Evolutionary conservation across 768 basidiomycete genomes (phyloP).

Genomic region (Pulveroboletus sp.): DNA sequence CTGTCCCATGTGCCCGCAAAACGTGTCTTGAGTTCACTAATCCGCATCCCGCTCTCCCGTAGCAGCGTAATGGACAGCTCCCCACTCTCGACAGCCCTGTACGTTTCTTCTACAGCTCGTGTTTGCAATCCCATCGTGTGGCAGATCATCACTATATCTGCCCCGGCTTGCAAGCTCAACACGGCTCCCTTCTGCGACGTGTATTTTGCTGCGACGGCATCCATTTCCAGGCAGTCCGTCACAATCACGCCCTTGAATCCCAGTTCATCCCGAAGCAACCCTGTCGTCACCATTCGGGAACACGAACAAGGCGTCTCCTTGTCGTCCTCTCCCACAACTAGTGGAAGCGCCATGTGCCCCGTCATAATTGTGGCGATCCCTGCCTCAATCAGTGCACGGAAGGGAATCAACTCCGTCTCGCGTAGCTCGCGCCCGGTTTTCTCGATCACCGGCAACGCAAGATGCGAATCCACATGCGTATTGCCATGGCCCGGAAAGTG

Average conservation of each 20-base stretch:
- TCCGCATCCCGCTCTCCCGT: conserved; percentile 39
- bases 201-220: conserved; percentile 51
- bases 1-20: conserved; percentile 48
- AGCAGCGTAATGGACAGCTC: conserved; percentile 37
- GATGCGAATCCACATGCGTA: conserved; percentile 66
- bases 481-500: conserved; percentile 77
- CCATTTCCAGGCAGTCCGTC: conserved; percentile 77
- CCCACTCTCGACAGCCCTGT: conserved; percentile 46
- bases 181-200: conserved; percentile 42
- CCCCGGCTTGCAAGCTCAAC: conserved; percentile 54
- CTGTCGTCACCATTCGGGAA: conserved; percentile 47
- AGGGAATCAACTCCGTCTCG: conserved; percentile 54
- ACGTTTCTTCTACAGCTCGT: conserved; percentile 49
- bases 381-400: conserved; percentile 40
- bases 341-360: conserved; percentile 67
- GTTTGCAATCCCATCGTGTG: conserved; percentile 53
- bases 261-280: conserved; percentile 47
- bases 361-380: conserved; percentile 61
- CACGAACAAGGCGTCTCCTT: conserved; percentile 54
- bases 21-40: conserved; percentile 44
- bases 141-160: conserved; percentile 73
- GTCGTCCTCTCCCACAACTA: conserved; percentile 41
- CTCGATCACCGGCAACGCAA: conserved; percentile 56
- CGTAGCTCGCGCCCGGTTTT: conserved; percentile 43
- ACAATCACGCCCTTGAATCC: conserved; percentile 57